Base-by-base conservation (phyloP, 1,284 basidiomycete genomes). In the Ceratobasidium sp. region DNA sequence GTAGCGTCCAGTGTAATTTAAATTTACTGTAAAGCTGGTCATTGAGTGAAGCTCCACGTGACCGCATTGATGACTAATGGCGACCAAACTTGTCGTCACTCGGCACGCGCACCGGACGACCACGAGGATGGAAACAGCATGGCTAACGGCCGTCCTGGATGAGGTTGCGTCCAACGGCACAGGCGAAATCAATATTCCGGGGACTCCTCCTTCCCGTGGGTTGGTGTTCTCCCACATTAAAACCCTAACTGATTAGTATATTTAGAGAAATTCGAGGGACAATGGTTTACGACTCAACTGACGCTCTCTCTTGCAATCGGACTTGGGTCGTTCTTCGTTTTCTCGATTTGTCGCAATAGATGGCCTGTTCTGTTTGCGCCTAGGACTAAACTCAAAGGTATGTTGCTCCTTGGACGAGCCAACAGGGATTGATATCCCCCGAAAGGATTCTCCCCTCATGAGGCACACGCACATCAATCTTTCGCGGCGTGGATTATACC, bases 401-500 rank as follows among this genome's bases (percentile, higher is more conserved):
- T 47, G 83, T 73, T 6, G 20, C 45, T 20, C n/a, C n/a, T 22
- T 1, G 17, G 6, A 52, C 17, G 29, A 17, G 5, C 15, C 52
- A 25, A 20, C 71, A 8, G 58, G 47, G 15, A n/a, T 45, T 32
- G 45, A 31, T 13, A n/a, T 0, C 13, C 31, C 12, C 20, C 34
- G 8, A 7, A 75, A 92, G 92, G 89, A 1, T 95, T 96, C 80
- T 94, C 94, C 3, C 92, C 94, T 17, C 91, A 93, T 74, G 92
- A 94, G 78, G 91, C 90, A 0, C 92, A 95, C 76, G 87, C 88
- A 4, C 90, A 91, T 73, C 83, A 86, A 69, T 87, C 90, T 0
- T 92, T 96, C 79, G 94, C 98, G 79, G 93, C 93, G 22, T 99
- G 96, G 96, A 92, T 98, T 72, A 78, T 94, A 72, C 96, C 96